Base-by-base conservation (phyloP, 1,284 basidiomycete genomes). In the Moesziomyces globuligerus region DNA sequence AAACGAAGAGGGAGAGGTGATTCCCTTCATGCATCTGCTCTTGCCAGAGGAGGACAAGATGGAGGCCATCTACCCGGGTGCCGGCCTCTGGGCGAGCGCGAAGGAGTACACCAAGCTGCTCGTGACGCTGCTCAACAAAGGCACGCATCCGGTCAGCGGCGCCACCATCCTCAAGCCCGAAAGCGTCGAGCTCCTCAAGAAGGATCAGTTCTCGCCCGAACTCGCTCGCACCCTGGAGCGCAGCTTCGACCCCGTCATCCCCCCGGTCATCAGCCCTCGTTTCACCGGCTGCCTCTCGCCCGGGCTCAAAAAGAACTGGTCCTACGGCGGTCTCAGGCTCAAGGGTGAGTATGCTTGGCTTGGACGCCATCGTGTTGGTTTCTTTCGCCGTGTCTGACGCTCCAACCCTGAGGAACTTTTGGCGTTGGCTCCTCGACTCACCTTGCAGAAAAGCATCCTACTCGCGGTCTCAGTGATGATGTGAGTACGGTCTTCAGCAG, bases 81-180 rank as follows among this genome's bases (percentile, higher is more conserved):
- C 49, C 21, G 62, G 72, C 23, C 65, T 64, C 18, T 74, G 32
- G 28, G 60, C 45, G 17, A 70, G 54, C 42, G 49, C 50, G 8
- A 20, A 40, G 2, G 60, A 74, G 18, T 57, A 65, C 51, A 20
- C 24, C 48, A 70, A 76, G 56, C 51, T 70, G 37, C 55, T 76
- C 17, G 60, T 60, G 1, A 68, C 76, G 11, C 54, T 76, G 15
- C 50, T 78, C 39, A 78, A 78, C 49, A 41, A 59, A 15, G 75
- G 75, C 11, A 72, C 57, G 21, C 75, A 74, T 32, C 72, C 75
- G 10, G 50, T 42, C 15, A 50, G 29, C 17, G 68, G 72, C 6
- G 69, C 56, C 10, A 61, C 50, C 24, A 78, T 78, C 38, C 58
- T 78, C 20, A 71, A 74, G 45, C 59, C 74, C 9, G 72, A 74